Evolutionary conservation across 257 asterid genomes (phyloP).

Genomic region (Cruciata laevipes): DNA sequence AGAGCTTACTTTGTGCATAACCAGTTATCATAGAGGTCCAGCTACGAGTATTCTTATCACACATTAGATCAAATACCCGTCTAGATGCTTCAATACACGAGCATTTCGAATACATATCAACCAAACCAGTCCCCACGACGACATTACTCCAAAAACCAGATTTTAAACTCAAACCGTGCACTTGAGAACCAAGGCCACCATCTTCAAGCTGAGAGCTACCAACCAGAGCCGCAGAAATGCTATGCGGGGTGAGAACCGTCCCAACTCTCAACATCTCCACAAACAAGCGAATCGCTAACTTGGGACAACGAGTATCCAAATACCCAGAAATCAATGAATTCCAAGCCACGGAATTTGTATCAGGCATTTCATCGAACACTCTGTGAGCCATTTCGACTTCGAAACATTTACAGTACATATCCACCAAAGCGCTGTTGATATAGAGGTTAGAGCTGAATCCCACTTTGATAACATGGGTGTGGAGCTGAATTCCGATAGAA

Average conservation of each 20-base stretch:
- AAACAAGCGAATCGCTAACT: constrained; percentile 28
- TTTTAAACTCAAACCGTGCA: constrained; percentile 49
- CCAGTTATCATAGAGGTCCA: constrained; percentile 57
- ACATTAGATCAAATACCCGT: constrained; percentile 39
- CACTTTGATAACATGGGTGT: constrained; percentile 33
- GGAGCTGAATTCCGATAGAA: constrained; percentile 38
- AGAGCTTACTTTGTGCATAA: constrained; percentile 30
- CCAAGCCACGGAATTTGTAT: constrained; percentile 43
- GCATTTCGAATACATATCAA: constrained; percentile 53
- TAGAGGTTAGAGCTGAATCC: constrained; percentile 44
- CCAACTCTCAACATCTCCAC: constrained; percentile 37
- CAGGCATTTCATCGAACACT: constrained; percentile 53
- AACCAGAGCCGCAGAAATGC: constrained; percentile 39
- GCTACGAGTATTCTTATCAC: constrained; percentile 30
- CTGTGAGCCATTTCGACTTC: constrained; percentile 21
- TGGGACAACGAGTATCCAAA: constrained; percentile 27
- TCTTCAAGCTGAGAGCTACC: constrained; percentile 43
- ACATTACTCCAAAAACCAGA: constrained; percentile 33
- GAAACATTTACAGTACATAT: constrained; percentile 41
- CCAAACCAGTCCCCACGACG: constrained; percentile 55
- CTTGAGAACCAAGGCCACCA: constrained; percentile 42
- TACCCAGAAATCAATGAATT: constrained; percentile 47
- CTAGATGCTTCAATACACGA: constrained; percentile 32
- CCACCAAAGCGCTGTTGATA: constrained; percentile 40
- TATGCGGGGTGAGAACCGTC: constrained; percentile 28